Evolutionary conservation across 148 eudicot genomes (phyloP).

Genomic region (Pharnaceum exiguum): DNA sequence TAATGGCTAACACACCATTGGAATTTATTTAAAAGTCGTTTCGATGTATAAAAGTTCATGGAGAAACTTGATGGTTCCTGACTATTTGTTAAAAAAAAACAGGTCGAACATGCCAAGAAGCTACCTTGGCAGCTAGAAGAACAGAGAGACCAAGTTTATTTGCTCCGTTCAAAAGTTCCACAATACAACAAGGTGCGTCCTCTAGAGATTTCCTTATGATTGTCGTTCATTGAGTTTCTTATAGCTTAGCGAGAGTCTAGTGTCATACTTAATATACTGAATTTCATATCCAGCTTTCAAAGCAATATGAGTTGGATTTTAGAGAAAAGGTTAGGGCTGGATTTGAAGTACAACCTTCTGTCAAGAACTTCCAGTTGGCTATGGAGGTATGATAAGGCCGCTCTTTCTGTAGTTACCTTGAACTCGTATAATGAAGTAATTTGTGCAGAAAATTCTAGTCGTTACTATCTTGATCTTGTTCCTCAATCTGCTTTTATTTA

Average conservation of each 20-base stretch:
- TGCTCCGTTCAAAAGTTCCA: constrained; percentile 63
- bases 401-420: too few species aligned
- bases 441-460: too few species aligned
- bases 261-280: background rate
- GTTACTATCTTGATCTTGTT: too few species aligned
- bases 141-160: constrained; percentile 53
- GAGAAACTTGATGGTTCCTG: too few species aligned
- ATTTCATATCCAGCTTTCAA: constrained; percentile 40
- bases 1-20: too few species aligned
- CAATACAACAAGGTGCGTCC: constrained; percentile 62
- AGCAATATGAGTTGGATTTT: constrained; percentile 84
- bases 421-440: too few species aligned
- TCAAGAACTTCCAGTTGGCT: constrained; percentile 81
- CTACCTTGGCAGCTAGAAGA: constrained; percentile 62
- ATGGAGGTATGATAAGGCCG: constrained; percentile 48
- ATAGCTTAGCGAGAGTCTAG: background rate
- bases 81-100: too few species aligned
- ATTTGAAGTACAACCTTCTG: constrained; percentile 68
- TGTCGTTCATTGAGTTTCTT: background rate
- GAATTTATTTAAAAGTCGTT: too few species aligned
- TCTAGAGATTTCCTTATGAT: background rate
- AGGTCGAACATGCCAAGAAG: constrained; percentile 45
- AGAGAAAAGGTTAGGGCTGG: constrained; percentile 78
- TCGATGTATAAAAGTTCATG: too few species aligned
- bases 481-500: too few species aligned